Conservation (phyloP, 1,139 yeast species). For the Taphrina pruni region DNA sequence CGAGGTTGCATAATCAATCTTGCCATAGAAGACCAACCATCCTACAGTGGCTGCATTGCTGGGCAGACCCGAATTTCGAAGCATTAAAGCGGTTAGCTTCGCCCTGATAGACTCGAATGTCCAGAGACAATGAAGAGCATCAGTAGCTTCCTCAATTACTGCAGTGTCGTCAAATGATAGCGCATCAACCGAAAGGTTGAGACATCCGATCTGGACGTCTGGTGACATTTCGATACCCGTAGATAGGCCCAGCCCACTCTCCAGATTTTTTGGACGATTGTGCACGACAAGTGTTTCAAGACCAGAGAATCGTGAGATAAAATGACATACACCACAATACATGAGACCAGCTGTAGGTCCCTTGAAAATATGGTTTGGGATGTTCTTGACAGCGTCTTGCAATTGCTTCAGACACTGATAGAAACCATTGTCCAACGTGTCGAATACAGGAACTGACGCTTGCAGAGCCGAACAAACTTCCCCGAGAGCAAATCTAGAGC, state of each 20-base stretch:
- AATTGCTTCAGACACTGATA: not conserved
- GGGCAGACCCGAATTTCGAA: not conserved
- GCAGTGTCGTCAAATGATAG: not conserved
- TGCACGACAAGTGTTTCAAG: not conserved
- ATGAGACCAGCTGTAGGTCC: conserved; percentile 21
- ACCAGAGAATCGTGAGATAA: not conserved
- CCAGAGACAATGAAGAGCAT: conserved; percentile 9
- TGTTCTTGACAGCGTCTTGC: not conserved
- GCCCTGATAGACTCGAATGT: not conserved
- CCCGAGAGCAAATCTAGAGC: conserved; percentile 18
- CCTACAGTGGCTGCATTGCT: conserved; percentile 3
- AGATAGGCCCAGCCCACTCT: not conserved
- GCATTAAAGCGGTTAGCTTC: not conserved
- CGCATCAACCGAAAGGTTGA: not conserved
- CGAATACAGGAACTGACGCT: not conserved
- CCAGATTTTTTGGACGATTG: not conserved
- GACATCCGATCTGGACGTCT: not conserved
- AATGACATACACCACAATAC: conserved; percentile 19
- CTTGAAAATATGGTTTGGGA: conserved; percentile 2
- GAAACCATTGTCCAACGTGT: not conserved
- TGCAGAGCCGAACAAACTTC: conserved; percentile 6
- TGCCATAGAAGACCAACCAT: conserved; percentile 23
- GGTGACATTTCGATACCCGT: not conserved
- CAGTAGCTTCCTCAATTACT: not conserved
- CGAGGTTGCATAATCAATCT: not conserved